phyloP scores from a whole-genome alignment of 805 yeast species.

The Isabelozyma pseudorhagii region DNA sequence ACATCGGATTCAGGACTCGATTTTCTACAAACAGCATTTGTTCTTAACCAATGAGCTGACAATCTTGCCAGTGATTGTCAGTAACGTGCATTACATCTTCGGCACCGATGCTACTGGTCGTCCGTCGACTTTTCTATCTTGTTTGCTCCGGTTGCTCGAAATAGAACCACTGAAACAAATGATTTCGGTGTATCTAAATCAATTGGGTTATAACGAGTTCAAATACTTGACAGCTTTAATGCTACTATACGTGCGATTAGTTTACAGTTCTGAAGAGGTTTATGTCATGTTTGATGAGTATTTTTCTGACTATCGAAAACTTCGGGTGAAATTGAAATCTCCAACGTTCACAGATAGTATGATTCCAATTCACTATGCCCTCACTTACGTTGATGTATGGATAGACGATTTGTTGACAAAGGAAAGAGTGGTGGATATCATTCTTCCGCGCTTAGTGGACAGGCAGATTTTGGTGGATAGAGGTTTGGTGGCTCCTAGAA shows the following conservation, averaged over 20 bases:
- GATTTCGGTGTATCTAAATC: constrained; percentile 50
- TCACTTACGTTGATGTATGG: constrained; percentile 66
- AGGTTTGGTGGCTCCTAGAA: constrained; percentile 38
- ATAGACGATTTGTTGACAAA: constrained; percentile 57
- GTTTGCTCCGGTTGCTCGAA: constrained; percentile 74
- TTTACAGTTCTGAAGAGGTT: constrained; percentile 33
- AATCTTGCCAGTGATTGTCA: constrained; percentile 29
- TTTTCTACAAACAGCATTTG: constrained; percentile 41
- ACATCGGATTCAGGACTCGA: constrained; percentile 40
- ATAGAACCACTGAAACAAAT: constrained; percentile 65
- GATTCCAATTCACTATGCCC: constrained; percentile 30
- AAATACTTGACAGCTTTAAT: constrained; percentile 73
- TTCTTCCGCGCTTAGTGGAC: constrained; percentile 59
- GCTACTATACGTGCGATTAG: constrained; percentile 59
- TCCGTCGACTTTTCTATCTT: constrained; percentile 73
- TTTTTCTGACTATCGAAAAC: constrained; percentile 64
- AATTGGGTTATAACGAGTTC: constrained; percentile 54
- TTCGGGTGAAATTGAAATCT: constrained; percentile 40
- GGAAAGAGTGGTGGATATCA: constrained; percentile 67
- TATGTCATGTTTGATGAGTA: constrained; percentile 53
- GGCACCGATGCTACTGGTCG: constrained; percentile 53
- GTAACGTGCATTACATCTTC: constrained; percentile 48
- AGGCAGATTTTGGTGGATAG: constrained; percentile 41
- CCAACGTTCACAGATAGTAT: constrained; percentile 17
- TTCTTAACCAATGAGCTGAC: constrained; percentile 40